Evolutionary conservation across 2,329 filamentous ascomycete species (phyloP), one percentile per base, ranked within the genome.

Genomic region (Lasiodiplodia citricola): DNA sequence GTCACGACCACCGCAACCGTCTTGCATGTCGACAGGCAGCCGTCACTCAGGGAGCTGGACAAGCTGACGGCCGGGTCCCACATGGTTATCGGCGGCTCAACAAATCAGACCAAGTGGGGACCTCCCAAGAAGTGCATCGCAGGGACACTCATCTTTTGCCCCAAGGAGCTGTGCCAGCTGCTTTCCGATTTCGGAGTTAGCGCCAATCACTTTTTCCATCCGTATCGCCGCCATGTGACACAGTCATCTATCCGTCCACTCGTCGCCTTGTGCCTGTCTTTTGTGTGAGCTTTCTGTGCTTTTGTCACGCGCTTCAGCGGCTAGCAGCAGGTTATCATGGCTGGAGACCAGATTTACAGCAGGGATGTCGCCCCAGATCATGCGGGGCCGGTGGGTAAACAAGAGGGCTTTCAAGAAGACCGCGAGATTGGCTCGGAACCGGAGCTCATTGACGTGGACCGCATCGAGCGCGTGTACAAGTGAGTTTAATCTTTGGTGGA

Each of bases 391-490:
- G 44, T 69, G 11, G 72, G 72, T 21, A 75, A 77, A 70, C 72
- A 74, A 23, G 73, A 68, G 5, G 75, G 76, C 21, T 41, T 75
- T 44, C 73, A 76, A 65, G 70, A 74, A 21, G 78, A 81, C 72
- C 73, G 76, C 23, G 78, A 80, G 67, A 68, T 74, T 16, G 78
- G 76, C 5, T 63, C 51, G 14, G 67, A 64, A 8, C 68, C 55
- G 8, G 67, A 64, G 14, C 71, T 73, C 64, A 57, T 78, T 23
- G 75, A 80, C 71, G 72, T 81, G 57, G 79, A 77, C 37, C 74
- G 76, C 35, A 77, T 80, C 18, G 77, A 79, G 66, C 75, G 72
- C 50, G 78, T 81, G 21, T 81, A 81, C 68, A 76, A 75, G 78
- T 80, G 70, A 70, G 76, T 74, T 16, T 16, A 4, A 3, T 0